Percentiles rank a stretch among this genome's conserved stretches.
Conservation (phyloP, 2,329 filamentous ascomycete genomes). For the Curvularia sp. region DNA sequence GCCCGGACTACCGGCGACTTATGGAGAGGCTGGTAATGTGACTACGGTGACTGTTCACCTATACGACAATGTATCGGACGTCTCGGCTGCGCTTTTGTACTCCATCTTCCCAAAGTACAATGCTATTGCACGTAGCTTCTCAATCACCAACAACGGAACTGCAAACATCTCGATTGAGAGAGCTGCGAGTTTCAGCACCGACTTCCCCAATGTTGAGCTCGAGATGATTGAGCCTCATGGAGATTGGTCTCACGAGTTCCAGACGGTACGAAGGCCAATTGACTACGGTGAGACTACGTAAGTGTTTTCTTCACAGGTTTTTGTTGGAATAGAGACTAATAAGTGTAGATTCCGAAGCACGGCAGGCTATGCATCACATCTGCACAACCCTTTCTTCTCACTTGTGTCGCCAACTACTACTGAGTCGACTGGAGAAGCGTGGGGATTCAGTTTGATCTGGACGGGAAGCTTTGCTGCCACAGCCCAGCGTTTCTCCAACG, state of each 20-base stretch:
- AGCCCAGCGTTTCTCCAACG: constrained; percentile 69
- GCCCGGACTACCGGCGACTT: constrained; percentile 65
- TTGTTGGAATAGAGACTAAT: constrained; percentile 8
- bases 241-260: constrained; percentile 68
- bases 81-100: constrained; percentile 66
- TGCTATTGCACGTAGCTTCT: constrained; percentile 67
- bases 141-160: constrained; percentile 65
- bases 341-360: constrained; percentile 63
- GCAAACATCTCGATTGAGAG: constrained; percentile 62
- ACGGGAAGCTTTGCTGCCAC: constrained; percentile 68
- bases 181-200: constrained; percentile 67
- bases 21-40: constrained; percentile 63
- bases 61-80: constrained; percentile 64
- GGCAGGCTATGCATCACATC: constrained; percentile 67
- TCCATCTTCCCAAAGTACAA: constrained; percentile 69
- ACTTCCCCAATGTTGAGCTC: constrained; percentile 65
- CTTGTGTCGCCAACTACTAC: constrained; percentile 64
- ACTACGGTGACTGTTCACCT: constrained; percentile 65
- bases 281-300: constrained; percentile 59
- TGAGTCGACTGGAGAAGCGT: constrained; percentile 66
- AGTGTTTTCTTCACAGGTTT: constrained; percentile 3
- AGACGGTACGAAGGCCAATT: constrained; percentile 61
- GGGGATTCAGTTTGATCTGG: constrained; percentile 70
- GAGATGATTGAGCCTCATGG: constrained; percentile 69
- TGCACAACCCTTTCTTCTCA: constrained; percentile 70